These are phyloP conservation scores for Phytophthora foliorum DNA, from an alignment of 352 stramenopile species.

Conservation along the genomic window DNA sequence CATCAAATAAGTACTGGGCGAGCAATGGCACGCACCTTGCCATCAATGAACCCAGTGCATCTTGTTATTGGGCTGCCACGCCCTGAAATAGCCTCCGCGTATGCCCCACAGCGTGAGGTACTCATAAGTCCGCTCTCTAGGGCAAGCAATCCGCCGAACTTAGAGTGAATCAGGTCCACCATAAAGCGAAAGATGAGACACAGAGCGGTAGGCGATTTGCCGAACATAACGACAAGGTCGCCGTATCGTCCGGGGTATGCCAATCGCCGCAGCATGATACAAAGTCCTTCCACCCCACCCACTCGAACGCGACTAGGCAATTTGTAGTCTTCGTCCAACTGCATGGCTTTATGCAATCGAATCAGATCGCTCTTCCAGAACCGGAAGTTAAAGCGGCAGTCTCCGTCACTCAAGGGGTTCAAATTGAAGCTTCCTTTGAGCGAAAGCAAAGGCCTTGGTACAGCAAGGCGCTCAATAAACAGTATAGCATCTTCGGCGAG, in stretches of 20 bases:
- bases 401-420: not conserved
- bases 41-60: not conserved
- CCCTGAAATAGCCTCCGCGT: not conserved
- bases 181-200: not conserved
- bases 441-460: not conserved
- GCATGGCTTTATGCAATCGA: not conserved
- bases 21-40: not conserved
- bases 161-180: not conserved
- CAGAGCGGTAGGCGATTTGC: not conserved
- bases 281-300: not conserved
- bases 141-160: too few relatives aligned
- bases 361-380: not conserved
- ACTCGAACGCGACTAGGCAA: not conserved
- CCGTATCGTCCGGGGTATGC: not conserved
- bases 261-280: not conserved
- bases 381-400: not conserved
- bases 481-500: not conserved
- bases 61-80: not conserved
- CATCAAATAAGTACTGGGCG: too few relatives aligned
- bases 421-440: not conserved
- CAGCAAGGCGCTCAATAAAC: not conserved
- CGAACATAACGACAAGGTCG: not conserved
- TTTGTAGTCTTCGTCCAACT: not conserved
- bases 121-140: not conserved
- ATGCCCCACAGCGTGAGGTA: not conserved